Conservation (phyloP, 768 basidiomycete species). For the Crepidotus variabilis region DNA sequence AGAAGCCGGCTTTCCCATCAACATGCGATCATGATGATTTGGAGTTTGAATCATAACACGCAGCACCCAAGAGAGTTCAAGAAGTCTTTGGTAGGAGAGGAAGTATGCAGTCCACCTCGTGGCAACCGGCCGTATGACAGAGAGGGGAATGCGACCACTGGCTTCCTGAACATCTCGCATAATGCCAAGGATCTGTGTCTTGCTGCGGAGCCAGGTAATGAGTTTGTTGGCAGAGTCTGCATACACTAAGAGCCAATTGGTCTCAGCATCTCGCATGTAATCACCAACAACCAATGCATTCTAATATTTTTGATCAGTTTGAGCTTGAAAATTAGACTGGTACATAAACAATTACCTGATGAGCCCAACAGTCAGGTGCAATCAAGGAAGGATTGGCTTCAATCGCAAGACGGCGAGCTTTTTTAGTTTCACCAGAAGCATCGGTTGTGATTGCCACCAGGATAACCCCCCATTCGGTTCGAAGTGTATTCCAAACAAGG, state of each 20-base stretch:
- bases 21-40: slow-evolving; percentile 5
- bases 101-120: slow-evolving; percentile 30
- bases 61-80: slow-evolving; percentile 14
- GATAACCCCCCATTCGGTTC: too few relatives aligned
- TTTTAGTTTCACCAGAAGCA: too few relatives aligned
- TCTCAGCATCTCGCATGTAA: too few relatives aligned
- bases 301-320: too few relatives aligned
- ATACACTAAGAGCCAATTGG: not conserved
- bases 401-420: too few relatives aligned
- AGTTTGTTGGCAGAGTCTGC: slow-evolving; percentile 27
- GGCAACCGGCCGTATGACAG: slow-evolving; percentile 30
- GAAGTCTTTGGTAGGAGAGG: slow-evolving; percentile 20
- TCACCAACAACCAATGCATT: too few relatives aligned
- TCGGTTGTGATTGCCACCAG: too few relatives aligned
- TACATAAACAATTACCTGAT: too few relatives aligned
- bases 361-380: too few relatives aligned
- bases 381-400: too few relatives aligned
- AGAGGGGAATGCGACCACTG: slow-evolving; percentile 2
- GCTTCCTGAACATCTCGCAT: slow-evolving; percentile 20
- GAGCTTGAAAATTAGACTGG: too few relatives aligned
- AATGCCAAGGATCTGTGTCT: slow-evolving; percentile 27
- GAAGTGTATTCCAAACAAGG: too few relatives aligned
- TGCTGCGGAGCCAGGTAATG: slow-evolving; percentile 35
- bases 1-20: slow-evolving; percentile 6
- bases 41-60: slow-evolving; percentile 5